Conservation (phyloP, 2,329 filamentous ascomycete genomes). For the Metarhizium anisopliae region DNA sequence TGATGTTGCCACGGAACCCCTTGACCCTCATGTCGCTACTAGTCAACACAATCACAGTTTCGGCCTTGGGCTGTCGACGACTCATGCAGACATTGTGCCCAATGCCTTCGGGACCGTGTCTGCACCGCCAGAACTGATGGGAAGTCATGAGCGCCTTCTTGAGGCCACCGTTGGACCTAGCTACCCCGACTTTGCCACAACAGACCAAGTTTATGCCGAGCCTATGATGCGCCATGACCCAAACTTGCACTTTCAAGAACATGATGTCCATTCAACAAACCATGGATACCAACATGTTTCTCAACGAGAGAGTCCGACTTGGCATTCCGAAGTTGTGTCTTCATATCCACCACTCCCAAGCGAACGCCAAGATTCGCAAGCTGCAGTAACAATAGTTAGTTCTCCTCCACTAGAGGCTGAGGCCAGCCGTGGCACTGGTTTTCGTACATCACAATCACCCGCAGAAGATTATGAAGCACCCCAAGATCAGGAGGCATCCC, state of each 20-base stretch:
- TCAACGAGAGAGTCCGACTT: background rate
- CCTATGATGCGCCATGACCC: conserved; percentile 8
- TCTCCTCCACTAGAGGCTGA: background rate
- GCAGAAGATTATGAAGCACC: background rate
- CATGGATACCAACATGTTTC: background rate
- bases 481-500: background rate
- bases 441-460: background rate
- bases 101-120: background rate
- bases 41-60: background rate
- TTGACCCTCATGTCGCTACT: background rate
- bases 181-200: conserved; percentile 1
- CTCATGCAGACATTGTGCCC: background rate
- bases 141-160: background rate
- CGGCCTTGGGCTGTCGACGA: background rate
- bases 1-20: background rate
- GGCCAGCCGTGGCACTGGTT: background rate
- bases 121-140: background rate
- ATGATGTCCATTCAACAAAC: background rate
- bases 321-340: background rate
- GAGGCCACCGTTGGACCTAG: background rate
- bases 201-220: background rate
- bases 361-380: background rate
- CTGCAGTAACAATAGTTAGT: background rate
- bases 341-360: background rate
- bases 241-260: conserved; percentile 6